A percentile compares a stretch with the other conserved stretches of the same genome.
These are phyloP conservation scores for Kodamaea laetipori DNA, from an alignment of 805 yeast species.

Conservation along the genomic window DNA sequence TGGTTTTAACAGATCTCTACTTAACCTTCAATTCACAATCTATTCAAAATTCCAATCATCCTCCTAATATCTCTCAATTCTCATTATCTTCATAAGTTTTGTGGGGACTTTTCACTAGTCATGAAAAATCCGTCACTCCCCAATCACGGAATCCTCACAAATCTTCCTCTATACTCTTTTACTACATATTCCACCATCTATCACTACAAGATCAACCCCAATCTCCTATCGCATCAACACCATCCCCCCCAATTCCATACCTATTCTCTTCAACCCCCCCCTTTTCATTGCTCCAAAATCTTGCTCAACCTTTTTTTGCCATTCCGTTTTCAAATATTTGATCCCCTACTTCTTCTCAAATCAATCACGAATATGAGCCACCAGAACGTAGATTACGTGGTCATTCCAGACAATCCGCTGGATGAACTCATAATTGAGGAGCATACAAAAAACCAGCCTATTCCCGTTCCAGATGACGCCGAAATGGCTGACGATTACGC, in stretches of 20 bases:
- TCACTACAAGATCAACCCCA: no score
- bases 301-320: background rate
- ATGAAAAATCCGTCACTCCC: no score
- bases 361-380: constrained; percentile 3
- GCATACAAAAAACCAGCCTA: background rate
- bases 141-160: no score
- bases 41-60: no score
- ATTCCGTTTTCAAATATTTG: background rate
- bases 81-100: no score
- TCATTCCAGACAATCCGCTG: constrained; percentile 17
- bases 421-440: constrained; percentile 16
- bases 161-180: no score
- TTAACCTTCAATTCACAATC: no score
- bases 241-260: background rate
- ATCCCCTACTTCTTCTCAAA: constrained; percentile 1
- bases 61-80: no score
- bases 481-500: constrained; percentile 15
- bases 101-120: no score
- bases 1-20: no score
- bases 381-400: constrained; percentile 13
- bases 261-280: background rate
- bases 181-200: background rate
- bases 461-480: background rate
- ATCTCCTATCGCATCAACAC: background rate
- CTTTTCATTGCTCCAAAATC: background rate